Percentiles rank a stretch among this genome's conserved stretches.
These are phyloP conservation scores for Cercospora zeina DNA, from an alignment of 2,329 filamentous ascomycete species.

Conservation along the genomic window DNA sequence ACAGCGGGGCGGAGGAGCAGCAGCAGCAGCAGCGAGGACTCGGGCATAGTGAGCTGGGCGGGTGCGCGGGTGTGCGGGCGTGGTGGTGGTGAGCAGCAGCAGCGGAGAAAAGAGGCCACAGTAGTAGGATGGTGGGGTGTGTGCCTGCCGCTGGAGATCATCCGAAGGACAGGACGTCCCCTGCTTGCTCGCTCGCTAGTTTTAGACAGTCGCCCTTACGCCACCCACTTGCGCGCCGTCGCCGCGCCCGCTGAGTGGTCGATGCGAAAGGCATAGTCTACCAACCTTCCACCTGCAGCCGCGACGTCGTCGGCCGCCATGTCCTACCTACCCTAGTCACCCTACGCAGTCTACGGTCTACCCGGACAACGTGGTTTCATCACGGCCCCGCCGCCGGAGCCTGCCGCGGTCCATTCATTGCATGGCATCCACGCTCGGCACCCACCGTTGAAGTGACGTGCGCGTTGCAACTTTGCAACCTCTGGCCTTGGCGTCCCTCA, in stretches of 20 bases:
- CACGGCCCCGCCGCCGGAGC: too few relatives aligned
- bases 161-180: conserved; percentile 4
- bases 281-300: conserved; percentile 12
- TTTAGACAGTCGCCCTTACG: not conserved
- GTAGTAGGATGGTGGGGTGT: conserved; percentile 1
- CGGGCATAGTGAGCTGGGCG: not conserved
- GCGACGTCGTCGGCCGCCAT: conserved; percentile 4
- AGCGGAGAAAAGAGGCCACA: not conserved
- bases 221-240: not conserved
- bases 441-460: too few relatives aligned
- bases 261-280: too few relatives aligned
- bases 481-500: not conserved
- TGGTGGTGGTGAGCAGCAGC: not conserved
- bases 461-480: too few relatives aligned
- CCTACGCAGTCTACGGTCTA: too few relatives aligned
- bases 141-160: conserved; percentile 4
- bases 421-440: too few relatives aligned
- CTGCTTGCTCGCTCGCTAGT: not conserved
- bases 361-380: too few relatives aligned
- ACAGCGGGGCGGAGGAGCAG: not conserved
- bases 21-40: not conserved
- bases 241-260: conserved; percentile 6
- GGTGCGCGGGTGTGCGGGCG: not conserved
- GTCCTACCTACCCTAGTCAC: too few relatives aligned
- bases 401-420: too few relatives aligned